Evolutionary conservation across 176 grass and related monocot genomes (phyloP).

Genomic region (Carex parvula): DNA sequence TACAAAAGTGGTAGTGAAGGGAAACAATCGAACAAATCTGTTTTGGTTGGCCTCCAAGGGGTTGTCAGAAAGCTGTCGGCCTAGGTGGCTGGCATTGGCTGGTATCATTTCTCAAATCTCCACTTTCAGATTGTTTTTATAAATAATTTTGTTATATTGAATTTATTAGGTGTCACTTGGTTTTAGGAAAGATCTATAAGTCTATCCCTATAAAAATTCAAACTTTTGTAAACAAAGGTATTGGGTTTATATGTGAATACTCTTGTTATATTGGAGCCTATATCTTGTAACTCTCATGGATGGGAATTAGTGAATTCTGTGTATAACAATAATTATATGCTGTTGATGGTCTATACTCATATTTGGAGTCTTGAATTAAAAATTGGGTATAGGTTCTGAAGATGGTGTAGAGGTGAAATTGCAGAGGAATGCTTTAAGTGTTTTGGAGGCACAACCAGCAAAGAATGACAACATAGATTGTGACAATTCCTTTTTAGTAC

Average conservation of each 20-base stretch:
- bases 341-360: neutral
- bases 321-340: neutral
- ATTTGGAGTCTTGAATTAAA: neutral
- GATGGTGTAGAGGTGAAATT: conserved; percentile 82
- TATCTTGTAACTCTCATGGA: neutral
- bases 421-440: conserved; percentile 77
- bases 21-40: conserved; percentile 84
- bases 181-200: neutral
- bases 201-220: neutral
- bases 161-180: neutral
- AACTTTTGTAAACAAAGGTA: neutral
- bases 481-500: conserved; percentile 70
- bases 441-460: conserved; percentile 71
- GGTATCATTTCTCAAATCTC: conserved; percentile 33
- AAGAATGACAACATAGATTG: conserved; percentile 42
- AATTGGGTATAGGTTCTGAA: conserved; percentile 48
- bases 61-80: conserved; percentile 85
- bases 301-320: neutral
- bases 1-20: conserved; percentile 78
- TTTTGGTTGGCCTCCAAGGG: conserved; percentile 72
- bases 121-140: neutral
- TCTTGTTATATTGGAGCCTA: neutral
- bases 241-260: neutral
- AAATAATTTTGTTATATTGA: conserved; percentile 15
- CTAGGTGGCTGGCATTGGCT: conserved; percentile 91